phyloP scores from a whole-genome alignment of 352 stramenopile genomes.

The Globisporangium spinosum region DNA sequence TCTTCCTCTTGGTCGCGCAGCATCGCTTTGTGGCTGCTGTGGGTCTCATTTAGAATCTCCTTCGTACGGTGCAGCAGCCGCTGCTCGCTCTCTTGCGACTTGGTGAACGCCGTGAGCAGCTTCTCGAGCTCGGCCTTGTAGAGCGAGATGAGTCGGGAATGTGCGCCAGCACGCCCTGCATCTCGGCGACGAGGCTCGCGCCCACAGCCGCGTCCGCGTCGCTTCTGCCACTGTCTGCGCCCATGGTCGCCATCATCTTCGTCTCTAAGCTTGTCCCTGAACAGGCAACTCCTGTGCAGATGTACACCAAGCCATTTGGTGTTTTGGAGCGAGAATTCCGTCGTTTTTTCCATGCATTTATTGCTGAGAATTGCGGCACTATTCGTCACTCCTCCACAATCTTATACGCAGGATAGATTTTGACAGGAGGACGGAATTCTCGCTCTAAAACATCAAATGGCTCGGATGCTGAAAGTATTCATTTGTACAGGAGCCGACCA shows the following conservation, averaged over 20 bases:
- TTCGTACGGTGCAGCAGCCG: constrained; percentile 61
- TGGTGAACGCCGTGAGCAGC: constrained; percentile 62
- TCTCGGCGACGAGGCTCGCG: constrained; percentile 50
- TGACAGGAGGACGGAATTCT: no score
- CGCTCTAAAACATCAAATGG: no score
- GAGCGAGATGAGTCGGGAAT: constrained; percentile 65
- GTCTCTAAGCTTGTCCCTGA: no score
- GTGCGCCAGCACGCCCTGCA: constrained; percentile 62
- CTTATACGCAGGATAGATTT: no score
- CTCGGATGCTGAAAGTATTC: no score
- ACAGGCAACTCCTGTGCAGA: no score
- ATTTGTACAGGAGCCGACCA: background rate
- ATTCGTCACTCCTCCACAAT: no score
- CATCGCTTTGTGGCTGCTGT: constrained; percentile 69
- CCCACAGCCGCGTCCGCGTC: constrained; percentile 7
- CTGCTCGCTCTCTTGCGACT: constrained; percentile 82
- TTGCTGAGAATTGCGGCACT: no score
- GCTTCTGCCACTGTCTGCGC: background rate
- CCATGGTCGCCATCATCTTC: constrained; percentile 6
- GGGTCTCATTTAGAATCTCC: constrained; percentile 73
- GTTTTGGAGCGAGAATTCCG: no score
- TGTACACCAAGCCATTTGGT: no score
- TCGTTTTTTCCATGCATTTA: no score
- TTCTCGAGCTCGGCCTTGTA: constrained; percentile 83
- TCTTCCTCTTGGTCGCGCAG: constrained; percentile 77